These are phyloP conservation scores for Emergomyces africanus DNA, from an alignment of 2,329 filamentous ascomycete genomes.

Conservation along the genomic window DNA sequence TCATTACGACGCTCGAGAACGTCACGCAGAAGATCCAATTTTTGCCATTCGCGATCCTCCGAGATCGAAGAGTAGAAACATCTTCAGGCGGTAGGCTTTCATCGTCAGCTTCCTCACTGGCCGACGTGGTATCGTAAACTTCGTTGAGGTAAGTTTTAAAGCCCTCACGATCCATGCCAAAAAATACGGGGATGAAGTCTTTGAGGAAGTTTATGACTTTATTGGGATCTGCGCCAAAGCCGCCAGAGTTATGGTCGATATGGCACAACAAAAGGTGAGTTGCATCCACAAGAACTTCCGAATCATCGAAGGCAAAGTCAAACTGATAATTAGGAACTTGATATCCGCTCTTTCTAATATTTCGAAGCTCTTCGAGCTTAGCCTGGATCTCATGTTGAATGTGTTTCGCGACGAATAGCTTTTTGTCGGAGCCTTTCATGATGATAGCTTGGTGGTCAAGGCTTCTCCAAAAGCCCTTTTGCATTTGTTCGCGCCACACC, in stretches of 20 bases:
- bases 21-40: slow-evolving; percentile 64
- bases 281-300: slow-evolving; percentile 48
- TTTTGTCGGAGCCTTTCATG: slow-evolving; percentile 80
- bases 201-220: slow-evolving; percentile 65
- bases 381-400: slow-evolving; percentile 84
- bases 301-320: slow-evolving; percentile 59
- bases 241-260: slow-evolving; percentile 35
- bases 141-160: slow-evolving; percentile 55
- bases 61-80: slow-evolving; percentile 52
- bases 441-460: slow-evolving; percentile 93
- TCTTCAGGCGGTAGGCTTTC: slow-evolving; percentile 55
- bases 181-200: slow-evolving; percentile 63
- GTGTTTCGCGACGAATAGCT: slow-evolving; percentile 78
- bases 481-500: slow-evolving; percentile 93
- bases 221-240: slow-evolving; percentile 51
- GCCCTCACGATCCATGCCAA: slow-evolving; percentile 58
- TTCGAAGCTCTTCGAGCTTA: slow-evolving; percentile 81
- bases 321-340: slow-evolving; percentile 59
- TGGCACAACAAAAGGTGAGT: slow-evolving; percentile 36
- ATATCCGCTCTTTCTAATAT: slow-evolving; percentile 49
- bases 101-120: slow-evolving; percentile 66
- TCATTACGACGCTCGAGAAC: slow-evolving; percentile 70
- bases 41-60: slow-evolving; percentile 51
- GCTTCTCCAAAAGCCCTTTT: slow-evolving; percentile 89
- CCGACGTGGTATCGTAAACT: slow-evolving; percentile 56